Conservation (phyloP, 1,284 basidiomycete genomes). For the Chondrostereum purpureum region DNA sequence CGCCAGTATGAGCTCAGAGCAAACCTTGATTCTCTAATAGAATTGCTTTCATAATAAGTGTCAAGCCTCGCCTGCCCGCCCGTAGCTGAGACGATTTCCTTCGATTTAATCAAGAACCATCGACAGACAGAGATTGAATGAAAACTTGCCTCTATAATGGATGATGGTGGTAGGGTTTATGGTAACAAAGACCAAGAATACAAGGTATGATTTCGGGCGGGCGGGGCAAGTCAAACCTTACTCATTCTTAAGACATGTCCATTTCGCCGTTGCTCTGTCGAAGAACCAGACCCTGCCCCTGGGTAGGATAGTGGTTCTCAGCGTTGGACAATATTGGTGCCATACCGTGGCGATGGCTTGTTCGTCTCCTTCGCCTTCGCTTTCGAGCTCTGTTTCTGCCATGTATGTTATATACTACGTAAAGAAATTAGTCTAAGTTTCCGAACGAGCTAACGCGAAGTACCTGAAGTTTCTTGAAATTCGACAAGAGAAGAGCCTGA, state of each 20-base stretch:
- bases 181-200: not conserved
- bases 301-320: conserved; percentile 14
- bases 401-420: conserved; percentile 14
- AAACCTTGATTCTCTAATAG: too few species aligned
- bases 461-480: conserved; percentile 10
- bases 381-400: conserved; percentile 6
- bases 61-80: too few species aligned
- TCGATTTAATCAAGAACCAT: too few species aligned
- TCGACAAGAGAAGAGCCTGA: conserved; percentile 6
- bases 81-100: too few species aligned
- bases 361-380: conserved; percentile 7
- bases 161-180: too few species aligned
- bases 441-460: not conserved
- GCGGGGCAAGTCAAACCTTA: too few species aligned
- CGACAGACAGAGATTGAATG: too few species aligned
- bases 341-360: conserved; percentile 11
- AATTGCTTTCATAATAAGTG: too few species aligned
- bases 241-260: not conserved
- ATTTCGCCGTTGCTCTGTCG: not conserved
- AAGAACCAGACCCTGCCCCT: conserved; percentile 14
- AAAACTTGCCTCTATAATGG: too few species aligned
- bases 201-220: not conserved
- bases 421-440: not conserved
- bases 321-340: conserved; percentile 12
- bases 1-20: too few species aligned